phyloP scores from a whole-genome alignment of 768 basidiomycete species.

The Serendipita indica region DNA sequence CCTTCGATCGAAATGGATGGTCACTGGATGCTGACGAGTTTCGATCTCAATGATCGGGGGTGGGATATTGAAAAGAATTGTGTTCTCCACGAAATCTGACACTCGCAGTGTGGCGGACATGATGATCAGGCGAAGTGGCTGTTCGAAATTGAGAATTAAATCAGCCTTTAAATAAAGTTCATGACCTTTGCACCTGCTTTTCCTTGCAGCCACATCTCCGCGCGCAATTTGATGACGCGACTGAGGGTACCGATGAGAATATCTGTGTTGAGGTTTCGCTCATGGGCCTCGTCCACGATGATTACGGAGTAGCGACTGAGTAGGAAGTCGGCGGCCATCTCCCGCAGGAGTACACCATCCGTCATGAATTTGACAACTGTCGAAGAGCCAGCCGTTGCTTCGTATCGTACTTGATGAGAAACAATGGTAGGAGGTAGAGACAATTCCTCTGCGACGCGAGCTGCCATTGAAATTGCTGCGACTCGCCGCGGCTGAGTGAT shows the following conservation, averaged over 20 bases:
- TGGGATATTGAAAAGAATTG: slow-evolving; percentile 56
- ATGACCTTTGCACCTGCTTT: slow-evolving; percentile 56
- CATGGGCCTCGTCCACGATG: slow-evolving; percentile 96
- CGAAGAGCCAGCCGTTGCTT: slow-evolving; percentile 74
- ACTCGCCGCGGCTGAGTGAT: slow-evolving; percentile 95
- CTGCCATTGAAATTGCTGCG: slow-evolving; percentile 91
- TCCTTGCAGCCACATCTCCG: slow-evolving; percentile 73
- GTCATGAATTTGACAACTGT: slow-evolving; percentile 99
- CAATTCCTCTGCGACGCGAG: slow-evolving; percentile 87
- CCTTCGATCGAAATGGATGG: slow-evolving; percentile 78
- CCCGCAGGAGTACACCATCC: slow-evolving; percentile 89
- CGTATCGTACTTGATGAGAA: slow-evolving; percentile 96
- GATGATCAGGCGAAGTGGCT: slow-evolving; percentile 86
- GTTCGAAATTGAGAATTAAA: slow-evolving; percentile 5
- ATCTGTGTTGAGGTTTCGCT: slow-evolving; percentile 95
- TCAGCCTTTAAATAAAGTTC: slow-evolving; percentile 2
- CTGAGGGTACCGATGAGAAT: slow-evolving; percentile 95
- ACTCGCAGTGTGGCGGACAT: slow-evolving; percentile 98
- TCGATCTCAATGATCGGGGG: slow-evolving; percentile 88
- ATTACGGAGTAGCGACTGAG: slow-evolving; percentile 87
- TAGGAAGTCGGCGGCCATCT: slow-evolving; percentile 85
- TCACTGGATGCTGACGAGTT: slow-evolving; percentile 89
- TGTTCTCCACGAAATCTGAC: slow-evolving; percentile 81
- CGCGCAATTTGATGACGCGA: slow-evolving; percentile 76
- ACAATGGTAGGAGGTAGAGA: slow-evolving; percentile 66